Conservation (phyloP, 1,284 basidiomycete species). For the Fomitopsis pinicola region DNA sequence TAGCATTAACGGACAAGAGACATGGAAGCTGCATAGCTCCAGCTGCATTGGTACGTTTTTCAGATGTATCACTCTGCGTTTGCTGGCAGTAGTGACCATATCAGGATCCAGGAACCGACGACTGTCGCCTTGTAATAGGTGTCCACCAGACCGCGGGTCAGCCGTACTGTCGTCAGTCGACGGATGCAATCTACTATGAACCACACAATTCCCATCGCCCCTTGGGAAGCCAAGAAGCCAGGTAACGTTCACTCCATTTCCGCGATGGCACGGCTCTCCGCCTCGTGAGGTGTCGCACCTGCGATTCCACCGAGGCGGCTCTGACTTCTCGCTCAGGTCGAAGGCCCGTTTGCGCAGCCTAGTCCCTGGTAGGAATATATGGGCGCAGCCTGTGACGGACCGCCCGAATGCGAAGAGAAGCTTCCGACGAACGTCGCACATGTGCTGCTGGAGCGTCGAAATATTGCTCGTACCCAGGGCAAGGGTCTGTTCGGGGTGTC, state of each 20-base stretch:
- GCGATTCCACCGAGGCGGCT: neutral
- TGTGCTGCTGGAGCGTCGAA: neutral
- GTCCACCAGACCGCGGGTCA: neutral
- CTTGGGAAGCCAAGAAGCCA: neutral
- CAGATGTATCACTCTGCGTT: neutral
- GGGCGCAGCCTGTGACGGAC: neutral
- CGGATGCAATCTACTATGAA: neutral
- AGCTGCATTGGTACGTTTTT: too few species aligned
- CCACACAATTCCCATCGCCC: neutral
- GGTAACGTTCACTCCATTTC: neutral
- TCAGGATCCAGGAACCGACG: neutral
- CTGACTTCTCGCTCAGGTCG: neutral
- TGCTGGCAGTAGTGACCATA: neutral
- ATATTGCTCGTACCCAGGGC: neutral
- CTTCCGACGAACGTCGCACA: neutral
- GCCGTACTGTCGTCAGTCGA: neutral
- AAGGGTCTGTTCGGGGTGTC: neutral
- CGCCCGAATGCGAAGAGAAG: neutral
- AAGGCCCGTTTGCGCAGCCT: neutral
- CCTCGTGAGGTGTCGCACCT: neutral
- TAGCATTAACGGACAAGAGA: neutral
- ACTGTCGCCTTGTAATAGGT: neutral
- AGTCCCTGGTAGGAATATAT: neutral
- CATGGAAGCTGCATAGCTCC: neutral
- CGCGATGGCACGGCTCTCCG: neutral